phyloP scores from a whole-genome alignment of 768 basidiomycete genomes.

The Mrakia hoshinonis region DNA sequence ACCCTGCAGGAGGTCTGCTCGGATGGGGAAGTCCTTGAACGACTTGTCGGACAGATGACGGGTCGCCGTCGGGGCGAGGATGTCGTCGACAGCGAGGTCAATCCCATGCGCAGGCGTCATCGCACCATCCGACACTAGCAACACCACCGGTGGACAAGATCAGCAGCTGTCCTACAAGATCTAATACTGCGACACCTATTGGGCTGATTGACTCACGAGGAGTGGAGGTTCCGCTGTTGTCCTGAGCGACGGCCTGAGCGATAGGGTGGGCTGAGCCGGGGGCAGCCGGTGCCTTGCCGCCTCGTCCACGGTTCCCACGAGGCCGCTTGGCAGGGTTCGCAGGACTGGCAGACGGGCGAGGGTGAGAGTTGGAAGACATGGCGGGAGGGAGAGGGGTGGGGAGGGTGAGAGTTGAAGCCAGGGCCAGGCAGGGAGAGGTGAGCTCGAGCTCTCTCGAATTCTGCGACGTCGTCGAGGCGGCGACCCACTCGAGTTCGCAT shows the following conservation, averaged over 20 bases:
- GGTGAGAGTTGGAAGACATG: neutral
- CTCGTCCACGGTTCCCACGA: neutral
- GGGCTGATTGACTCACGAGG: too few relatives aligned
- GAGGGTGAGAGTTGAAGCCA: neutral
- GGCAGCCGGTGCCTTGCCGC: neutral
- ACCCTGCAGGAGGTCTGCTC: constrained; percentile 25
- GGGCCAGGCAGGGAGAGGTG: neutral
- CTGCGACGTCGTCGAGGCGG: too few relatives aligned
- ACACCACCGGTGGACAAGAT: neutral
- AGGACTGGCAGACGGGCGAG: neutral
- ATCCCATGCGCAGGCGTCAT: neutral
- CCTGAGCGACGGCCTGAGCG: too few relatives aligned
- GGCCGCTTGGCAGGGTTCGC: constrained; percentile 12
- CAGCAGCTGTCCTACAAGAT: neutral
- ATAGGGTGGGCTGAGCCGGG: too few relatives aligned
- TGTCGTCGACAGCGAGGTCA: neutral
- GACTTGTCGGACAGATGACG: constrained; percentile 22
- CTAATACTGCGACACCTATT: too few relatives aligned
- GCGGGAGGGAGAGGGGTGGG: neutral
- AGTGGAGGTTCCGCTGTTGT: too few relatives aligned
- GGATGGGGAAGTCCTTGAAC: constrained; percentile 21
- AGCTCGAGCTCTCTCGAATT: neutral
- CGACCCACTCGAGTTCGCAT: neutral
- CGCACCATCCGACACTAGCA: neutral
- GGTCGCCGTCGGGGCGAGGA: constrained; percentile 12